These are phyloP conservation scores for Arachnomyces sp. DNA, from an alignment of 2,329 filamentous ascomycete species.

Conservation along the genomic window DNA sequence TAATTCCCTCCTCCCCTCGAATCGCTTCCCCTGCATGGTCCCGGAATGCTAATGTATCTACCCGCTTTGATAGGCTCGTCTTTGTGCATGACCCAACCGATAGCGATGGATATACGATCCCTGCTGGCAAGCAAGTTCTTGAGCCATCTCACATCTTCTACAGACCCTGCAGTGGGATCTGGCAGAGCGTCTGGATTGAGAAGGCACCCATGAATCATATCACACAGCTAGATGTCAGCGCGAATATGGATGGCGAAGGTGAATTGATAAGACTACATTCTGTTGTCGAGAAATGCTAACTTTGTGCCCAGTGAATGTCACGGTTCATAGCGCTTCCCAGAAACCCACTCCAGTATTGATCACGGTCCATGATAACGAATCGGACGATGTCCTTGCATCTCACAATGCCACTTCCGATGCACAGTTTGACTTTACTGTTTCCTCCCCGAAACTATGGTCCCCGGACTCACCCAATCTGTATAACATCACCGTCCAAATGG, in stretches of 20 bases:
- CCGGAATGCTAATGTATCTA: not conserved
- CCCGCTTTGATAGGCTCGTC: slow-evolving; percentile 42
- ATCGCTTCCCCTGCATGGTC: not conserved
- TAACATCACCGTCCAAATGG: slow-evolving; percentile 51
- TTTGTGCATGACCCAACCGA: slow-evolving; percentile 64
- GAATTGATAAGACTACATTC: slow-evolving; percentile 15
- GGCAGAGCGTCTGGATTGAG: slow-evolving; percentile 67
- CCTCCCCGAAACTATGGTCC: slow-evolving; percentile 55
- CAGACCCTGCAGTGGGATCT: slow-evolving; percentile 65
- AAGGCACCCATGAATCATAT: slow-evolving; percentile 53
- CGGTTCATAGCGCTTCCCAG: slow-evolving; percentile 42
- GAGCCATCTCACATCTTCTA: slow-evolving; percentile 60
- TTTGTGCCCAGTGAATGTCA: slow-evolving; percentile 44
- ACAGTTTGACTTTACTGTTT: slow-evolving; percentile 49
- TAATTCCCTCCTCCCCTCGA: slow-evolving; percentile 10
- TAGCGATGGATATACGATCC: slow-evolving; percentile 46
- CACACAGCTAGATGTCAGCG: slow-evolving; percentile 52
- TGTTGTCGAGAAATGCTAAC: slow-evolving; percentile 3
- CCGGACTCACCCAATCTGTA: slow-evolving; percentile 57
- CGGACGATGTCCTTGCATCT: slow-evolving; percentile 36
- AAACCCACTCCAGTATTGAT: slow-evolving; percentile 32
- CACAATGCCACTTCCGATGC: slow-evolving; percentile 41
- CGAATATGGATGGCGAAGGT: slow-evolving; percentile 49
- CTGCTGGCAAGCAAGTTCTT: slow-evolving; percentile 58
- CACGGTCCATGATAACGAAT: slow-evolving; percentile 25